A percentile compares a stretch with the other conserved stretches of the same genome.
Evolutionary conservation across 169 alveolate species (phyloP).

Genomic region (Plasmodium fragile): DNA sequence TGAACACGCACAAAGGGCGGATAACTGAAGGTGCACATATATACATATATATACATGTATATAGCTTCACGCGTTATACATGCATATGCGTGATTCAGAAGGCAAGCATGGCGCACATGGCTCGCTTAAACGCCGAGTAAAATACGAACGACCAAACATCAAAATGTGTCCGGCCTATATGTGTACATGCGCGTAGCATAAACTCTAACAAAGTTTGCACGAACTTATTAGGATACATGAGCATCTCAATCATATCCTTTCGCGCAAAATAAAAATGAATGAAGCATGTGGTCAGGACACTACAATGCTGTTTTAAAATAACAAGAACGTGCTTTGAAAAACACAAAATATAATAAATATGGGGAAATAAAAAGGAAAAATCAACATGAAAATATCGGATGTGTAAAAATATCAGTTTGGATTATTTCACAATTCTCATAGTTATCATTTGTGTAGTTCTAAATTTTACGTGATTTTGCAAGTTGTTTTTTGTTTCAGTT

Average conservation of each 20-base stretch:
- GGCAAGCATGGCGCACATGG: background rate
- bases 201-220: background rate
- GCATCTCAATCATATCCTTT: slow-evolving; percentile 5
- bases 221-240: slow-evolving; percentile 5
- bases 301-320: slow-evolving; percentile 11
- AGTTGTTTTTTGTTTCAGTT: slow-evolving; percentile 20
- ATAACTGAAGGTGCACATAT: background rate
- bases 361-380: background rate
- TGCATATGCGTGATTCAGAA: background rate
- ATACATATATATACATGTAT: slow-evolving; percentile 7
- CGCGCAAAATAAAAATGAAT: slow-evolving; percentile 2
- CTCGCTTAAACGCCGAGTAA: background rate
- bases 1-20: background rate
- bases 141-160: background rate
- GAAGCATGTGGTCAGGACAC: slow-evolving; percentile 17
- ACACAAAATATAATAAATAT: slow-evolving; percentile 1
- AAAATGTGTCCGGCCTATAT: background rate
- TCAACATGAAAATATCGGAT: background rate
- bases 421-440: slow-evolving; percentile 16
- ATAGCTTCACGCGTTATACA: background rate
- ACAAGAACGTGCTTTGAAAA: slow-evolving; percentile 12
- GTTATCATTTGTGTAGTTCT: slow-evolving; percentile 63
- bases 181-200: background rate
- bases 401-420: slow-evolving; percentile 6
- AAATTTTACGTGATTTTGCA: slow-evolving; percentile 2